These are phyloP conservation scores for Cenococcum geophilum DNA, from an alignment of 495 filamentous ascomycete species.

Conservation along the genomic window DNA sequence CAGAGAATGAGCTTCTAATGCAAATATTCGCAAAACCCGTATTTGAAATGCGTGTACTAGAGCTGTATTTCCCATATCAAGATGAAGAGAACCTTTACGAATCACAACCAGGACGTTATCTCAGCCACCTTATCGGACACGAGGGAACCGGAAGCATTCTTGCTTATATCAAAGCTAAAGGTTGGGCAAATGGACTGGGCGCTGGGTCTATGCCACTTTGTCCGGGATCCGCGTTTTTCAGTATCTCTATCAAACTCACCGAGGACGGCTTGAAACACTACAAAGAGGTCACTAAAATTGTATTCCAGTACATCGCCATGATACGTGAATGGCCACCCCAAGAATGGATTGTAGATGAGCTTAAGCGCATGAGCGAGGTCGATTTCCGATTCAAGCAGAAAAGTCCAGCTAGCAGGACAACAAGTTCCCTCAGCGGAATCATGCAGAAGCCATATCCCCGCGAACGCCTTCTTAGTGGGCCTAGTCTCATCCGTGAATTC, in stretches of 20 bases:
- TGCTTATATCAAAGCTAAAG: constrained; percentile 88
- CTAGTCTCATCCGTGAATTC: constrained; percentile 66
- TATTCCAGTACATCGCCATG: constrained; percentile 93
- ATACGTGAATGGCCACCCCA: constrained; percentile 75
- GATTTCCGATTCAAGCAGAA: constrained; percentile 95
- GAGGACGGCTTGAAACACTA: constrained; percentile 82
- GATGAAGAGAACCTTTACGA: constrained; percentile 82
- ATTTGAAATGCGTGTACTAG: constrained; percentile 81
- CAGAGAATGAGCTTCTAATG: constrained; percentile 60
- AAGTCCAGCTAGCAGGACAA: constrained; percentile 78
- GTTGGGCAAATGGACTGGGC: constrained; percentile 84
- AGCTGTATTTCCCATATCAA: constrained; percentile 80
- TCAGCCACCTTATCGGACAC: constrained; percentile 91
- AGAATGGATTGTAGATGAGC: constrained; percentile 88
- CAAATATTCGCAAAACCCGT: constrained; percentile 94
- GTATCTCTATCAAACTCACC: constrained; percentile 71
- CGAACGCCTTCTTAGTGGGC: constrained; percentile 77
- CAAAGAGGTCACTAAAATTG: constrained; percentile 73
- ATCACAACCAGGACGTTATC: constrained; percentile 80
- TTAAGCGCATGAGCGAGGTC: constrained; percentile 81
- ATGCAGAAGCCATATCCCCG: constrained; percentile 89
- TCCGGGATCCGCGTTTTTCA: constrained; percentile 80
- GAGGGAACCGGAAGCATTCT: constrained; percentile 96
- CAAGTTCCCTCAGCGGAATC: constrained; percentile 67
- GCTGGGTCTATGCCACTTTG: constrained; percentile 72